Evolutionary conservation across 352 stramenopile genomes (phyloP).

Genomic region (Pythium scleroteichum): DNA sequence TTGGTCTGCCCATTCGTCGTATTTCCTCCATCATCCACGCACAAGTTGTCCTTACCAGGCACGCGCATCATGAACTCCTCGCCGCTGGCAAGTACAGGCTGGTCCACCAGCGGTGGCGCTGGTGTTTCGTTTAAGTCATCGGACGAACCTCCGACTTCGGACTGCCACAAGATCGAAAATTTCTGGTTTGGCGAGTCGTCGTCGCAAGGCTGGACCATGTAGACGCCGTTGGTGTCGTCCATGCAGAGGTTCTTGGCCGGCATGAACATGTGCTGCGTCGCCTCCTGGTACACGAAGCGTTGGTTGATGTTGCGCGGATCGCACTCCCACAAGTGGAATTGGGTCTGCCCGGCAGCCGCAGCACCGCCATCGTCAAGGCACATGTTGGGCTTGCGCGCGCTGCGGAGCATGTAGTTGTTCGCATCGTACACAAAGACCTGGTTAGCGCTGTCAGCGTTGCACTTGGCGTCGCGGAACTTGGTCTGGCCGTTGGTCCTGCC

Average conservation of each 20-base stretch:
- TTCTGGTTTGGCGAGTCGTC: not conserved
- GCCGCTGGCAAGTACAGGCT: not conserved
- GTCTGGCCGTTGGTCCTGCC: slow-evolving; percentile 25
- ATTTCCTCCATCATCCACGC: slow-evolving; percentile 31
- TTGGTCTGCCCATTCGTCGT: slow-evolving; percentile 6
- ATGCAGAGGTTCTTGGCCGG: slow-evolving; percentile 27
- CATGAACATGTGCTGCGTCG: slow-evolving; percentile 5
- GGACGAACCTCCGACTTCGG: not conserved
- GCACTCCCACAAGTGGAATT: slow-evolving; percentile 25
- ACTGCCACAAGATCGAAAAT: slow-evolving; percentile 3
- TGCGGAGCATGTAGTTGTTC: slow-evolving; percentile 30
- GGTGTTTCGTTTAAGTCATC: not conserved
- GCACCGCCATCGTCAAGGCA: slow-evolving; percentile 39
- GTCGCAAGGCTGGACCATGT: slow-evolving; percentile 2
- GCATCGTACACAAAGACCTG: slow-evolving; percentile 31
- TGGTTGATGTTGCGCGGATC: slow-evolving; percentile 32
- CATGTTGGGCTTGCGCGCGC: slow-evolving; percentile 31
- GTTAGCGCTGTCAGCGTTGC: slow-evolving; percentile 24
- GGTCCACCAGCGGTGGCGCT: not conserved
- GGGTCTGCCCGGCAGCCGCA: slow-evolving; percentile 12
- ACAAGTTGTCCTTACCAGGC: slow-evolving; percentile 12
- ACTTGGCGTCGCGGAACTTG: slow-evolving; percentile 17
- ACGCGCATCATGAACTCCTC: slow-evolving; percentile 14
- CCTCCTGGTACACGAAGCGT: slow-evolving; percentile 24
- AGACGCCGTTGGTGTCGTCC: not conserved